Base-by-base conservation (phyloP, 1,284 basidiomycete species). In the Taiwanofungus camphoratus region DNA sequence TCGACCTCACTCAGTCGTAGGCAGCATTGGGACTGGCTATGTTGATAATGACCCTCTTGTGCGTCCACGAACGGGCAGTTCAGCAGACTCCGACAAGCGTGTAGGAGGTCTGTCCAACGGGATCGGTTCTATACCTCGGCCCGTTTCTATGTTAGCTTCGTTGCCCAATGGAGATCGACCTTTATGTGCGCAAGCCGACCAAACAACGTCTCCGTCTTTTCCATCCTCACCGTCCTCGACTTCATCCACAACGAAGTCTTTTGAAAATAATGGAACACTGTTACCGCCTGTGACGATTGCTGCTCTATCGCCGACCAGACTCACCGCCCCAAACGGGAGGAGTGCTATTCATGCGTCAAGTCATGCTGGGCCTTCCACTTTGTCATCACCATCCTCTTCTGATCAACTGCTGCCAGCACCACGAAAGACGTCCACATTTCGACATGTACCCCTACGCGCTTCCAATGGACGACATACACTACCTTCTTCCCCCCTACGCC, bases 351-450 rank as follows among this genome's bases (percentile, higher is more conserved):
- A 40, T n/a, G 30, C 50, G 18, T 42, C 49, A n/a, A 52, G 54
- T 2, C 40, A 51, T 5, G 50, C 57, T 7, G 55, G 56, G 1
- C 55, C 58, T 7, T 57, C 54, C 8, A 48, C 48, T 5, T 41
- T 47, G 19, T 38, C 50, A 6, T 49, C 54, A 4, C 45, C 52
- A 5, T 44, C 36, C 2, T 15, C 50, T 3, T 42, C 52, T 11
- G 51, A 54, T n/a, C 49, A 47, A 26, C 50, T 60, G 8, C 21
- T 47, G 35, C n/a, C 60, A 12, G 51, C 62, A 19, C 40, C 66
- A 12, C 66, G 69, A 12, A 78, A 67, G 51, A 52, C 67, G 1
- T 77, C 82, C 2, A 82, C 78, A 0, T 82, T 84, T 56, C 69
- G 83, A 26, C 76, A 73, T 44, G 58, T 84, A 19, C 74, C 75